phyloP scores from a whole-genome alignment of 257 asterid species.

The Mentha longifolia region DNA sequence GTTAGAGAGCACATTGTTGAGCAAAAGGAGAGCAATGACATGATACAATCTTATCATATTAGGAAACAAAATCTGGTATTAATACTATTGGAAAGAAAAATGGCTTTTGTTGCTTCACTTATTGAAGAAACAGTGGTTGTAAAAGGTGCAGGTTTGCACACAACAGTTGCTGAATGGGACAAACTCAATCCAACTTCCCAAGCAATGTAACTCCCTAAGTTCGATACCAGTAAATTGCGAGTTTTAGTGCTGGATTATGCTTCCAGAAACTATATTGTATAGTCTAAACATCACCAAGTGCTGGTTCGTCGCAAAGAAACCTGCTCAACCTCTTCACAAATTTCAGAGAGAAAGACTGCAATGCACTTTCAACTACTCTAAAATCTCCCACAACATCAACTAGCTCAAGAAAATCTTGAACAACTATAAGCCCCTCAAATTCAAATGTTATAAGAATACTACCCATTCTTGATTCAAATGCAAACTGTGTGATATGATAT shows the following conservation, averaged over 20 bases:
- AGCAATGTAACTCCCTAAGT: too few species aligned
- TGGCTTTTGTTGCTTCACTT: too few species aligned
- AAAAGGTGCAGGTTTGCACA: too few species aligned
- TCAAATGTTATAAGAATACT: conserved; percentile 6
- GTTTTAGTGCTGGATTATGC: background rate
- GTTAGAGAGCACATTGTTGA: background rate
- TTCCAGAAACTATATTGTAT: background rate
- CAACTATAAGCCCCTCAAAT: background rate
- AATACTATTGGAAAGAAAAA: too few species aligned
- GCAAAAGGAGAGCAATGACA: background rate
- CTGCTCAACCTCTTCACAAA: background rate
- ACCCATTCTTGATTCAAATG: background rate
- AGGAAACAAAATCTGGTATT: background rate
- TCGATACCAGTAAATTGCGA: background rate
- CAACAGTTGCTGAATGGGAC: too few species aligned
- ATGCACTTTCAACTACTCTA: background rate
- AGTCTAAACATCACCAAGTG: background rate
- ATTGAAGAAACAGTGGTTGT: too few species aligned
- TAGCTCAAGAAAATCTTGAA: background rate
- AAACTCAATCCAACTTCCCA: too few species aligned
- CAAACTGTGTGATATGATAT: background rate
- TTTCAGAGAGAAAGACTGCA: background rate
- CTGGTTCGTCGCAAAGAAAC: background rate
- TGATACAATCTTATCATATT: background rate
- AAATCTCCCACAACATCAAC: conserved; percentile 6